These are phyloP conservation scores for Penicillium palitans DNA, from an alignment of 2,329 filamentous ascomycete species.

Conservation along the genomic window DNA sequence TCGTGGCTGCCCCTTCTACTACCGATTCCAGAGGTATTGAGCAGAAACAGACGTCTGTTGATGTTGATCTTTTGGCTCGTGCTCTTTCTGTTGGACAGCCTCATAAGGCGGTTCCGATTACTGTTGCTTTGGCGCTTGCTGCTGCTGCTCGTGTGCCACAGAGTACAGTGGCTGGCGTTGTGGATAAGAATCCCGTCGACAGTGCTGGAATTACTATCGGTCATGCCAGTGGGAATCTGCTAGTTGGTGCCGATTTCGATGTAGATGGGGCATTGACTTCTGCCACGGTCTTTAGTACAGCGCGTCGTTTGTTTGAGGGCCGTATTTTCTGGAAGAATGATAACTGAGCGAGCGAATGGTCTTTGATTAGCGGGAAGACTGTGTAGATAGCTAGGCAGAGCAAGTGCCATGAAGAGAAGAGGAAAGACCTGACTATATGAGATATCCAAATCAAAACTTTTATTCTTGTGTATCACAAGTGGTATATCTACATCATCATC, in stretches of 20 bases:
- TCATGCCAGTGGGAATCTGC: conserved; percentile 50
- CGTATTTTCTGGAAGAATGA: conserved; percentile 43
- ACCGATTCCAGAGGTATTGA: conserved; percentile 10
- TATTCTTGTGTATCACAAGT: conserved; percentile 9
- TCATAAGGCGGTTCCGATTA: conserved; percentile 58
- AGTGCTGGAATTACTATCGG: conserved; percentile 43
- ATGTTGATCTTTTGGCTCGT: conserved; percentile 47
- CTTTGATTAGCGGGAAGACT: too few species aligned
- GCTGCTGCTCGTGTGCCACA: conserved; percentile 50
- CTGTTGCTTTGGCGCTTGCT: conserved; percentile 54
- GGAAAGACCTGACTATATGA: background rate
- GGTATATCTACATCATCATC: conserved; percentile 4
- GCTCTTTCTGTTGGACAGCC: conserved; percentile 58
- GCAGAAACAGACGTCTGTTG: conserved; percentile 34
- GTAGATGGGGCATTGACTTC: conserved; percentile 35
- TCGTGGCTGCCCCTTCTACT: conserved; percentile 46
- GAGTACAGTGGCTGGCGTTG: conserved; percentile 40
- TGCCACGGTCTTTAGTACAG: conserved; percentile 51
- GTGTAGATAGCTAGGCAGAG: background rate
- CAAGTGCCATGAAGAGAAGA: background rate
- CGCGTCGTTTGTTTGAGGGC: conserved; percentile 51
- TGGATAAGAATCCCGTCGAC: conserved; percentile 26
- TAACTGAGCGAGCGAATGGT: background rate
- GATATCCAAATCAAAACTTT: conserved; percentile 2
- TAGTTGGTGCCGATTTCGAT: conserved; percentile 46